Evolutionary conservation across 139 green algal genomes (phyloP).

Genomic region (Desmodesmus armatus): DNA sequence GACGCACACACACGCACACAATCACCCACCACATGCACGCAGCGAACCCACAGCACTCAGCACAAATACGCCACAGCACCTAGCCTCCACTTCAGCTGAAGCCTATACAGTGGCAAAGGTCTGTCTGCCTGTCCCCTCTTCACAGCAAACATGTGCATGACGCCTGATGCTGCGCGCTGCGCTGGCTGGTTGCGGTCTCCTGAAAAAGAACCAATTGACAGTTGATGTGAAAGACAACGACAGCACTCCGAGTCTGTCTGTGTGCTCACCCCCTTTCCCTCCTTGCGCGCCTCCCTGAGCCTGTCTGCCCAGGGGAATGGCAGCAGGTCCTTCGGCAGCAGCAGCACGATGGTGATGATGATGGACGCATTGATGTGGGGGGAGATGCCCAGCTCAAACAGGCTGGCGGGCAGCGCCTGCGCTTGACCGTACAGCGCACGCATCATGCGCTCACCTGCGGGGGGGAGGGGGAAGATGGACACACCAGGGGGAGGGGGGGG

Average conservation of each 20-base stretch:
- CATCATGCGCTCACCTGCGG: constrained; percentile 61
- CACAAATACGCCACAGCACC: no score
- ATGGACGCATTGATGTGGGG: constrained; percentile 74
- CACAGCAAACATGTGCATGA: no score
- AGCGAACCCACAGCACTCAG: no score
- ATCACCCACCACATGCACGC: no score
- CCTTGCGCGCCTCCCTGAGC: constrained; percentile 63
- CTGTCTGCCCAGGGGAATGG: constrained; percentile 40
- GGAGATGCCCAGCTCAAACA: constrained; percentile 73
- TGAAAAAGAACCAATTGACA: neutral
- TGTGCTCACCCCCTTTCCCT: constrained; percentile 57
- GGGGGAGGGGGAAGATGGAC: neutral
- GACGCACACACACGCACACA: no score
- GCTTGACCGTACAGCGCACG: constrained; percentile 64
- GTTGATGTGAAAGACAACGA: neutral
- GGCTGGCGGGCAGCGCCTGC: constrained; percentile 57
- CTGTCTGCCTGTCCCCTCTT: no score
- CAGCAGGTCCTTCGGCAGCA: constrained; percentile 51
- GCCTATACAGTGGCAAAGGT: no score
- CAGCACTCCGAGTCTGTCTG: no score
- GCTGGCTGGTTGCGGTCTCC: no score
- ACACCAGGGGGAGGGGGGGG: neutral
- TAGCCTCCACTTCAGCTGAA: no score
- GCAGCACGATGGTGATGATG: constrained; percentile 52
- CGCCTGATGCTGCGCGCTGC: no score